These are phyloP conservation scores for Cryptococcus sp. DNA, from an alignment of 1,284 basidiomycete species.

Conservation along the genomic window DNA sequence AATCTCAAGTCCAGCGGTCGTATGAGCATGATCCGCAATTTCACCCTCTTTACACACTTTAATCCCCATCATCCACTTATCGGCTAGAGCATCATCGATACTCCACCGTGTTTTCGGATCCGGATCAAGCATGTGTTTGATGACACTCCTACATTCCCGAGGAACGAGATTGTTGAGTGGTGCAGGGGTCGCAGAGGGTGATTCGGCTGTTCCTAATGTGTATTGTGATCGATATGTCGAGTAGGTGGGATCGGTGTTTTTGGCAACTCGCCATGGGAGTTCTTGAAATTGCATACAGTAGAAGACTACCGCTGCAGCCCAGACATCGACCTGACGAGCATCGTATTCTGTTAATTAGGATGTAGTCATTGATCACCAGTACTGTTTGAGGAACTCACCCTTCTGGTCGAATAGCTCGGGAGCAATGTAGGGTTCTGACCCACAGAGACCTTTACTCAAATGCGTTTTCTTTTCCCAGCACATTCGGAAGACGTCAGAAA, in stretches of 20 bases:
- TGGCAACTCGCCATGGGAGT: constrained; percentile 93
- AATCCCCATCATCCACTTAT: constrained; percentile 76
- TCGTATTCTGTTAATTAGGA: constrained; percentile 66
- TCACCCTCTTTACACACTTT: constrained; percentile 52
- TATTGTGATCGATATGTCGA: constrained; percentile 73
- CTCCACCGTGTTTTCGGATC: constrained; percentile 74
- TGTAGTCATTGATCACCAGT: not conserved
- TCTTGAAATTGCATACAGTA: constrained; percentile 98
- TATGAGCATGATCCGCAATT: constrained; percentile 38
- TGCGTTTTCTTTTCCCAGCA: constrained; percentile 98
- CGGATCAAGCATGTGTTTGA: constrained; percentile 94
- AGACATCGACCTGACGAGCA: constrained; percentile 93
- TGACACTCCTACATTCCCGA: constrained; percentile 73
- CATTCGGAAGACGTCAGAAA: constrained; percentile 94
- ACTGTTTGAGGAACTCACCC: constrained; percentile 60
- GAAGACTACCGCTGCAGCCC: constrained; percentile 95
- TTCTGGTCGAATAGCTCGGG: constrained; percentile 95
- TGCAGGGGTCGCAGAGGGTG: constrained; percentile 27
- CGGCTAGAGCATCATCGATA: constrained; percentile 78
- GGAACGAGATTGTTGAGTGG: constrained; percentile 80
- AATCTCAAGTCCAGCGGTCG: constrained; percentile 36
- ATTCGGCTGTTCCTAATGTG: constrained; percentile 8
- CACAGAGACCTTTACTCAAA: constrained; percentile 93
- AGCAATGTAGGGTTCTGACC: constrained; percentile 97
- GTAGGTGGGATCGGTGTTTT: constrained; percentile 76